Percentiles rank a stretch among this genome's conserved stretches.
phyloP scores from a whole-genome alignment of 2,329 filamentous ascomycete species.

The Colletotrichum trifolii region DNA sequence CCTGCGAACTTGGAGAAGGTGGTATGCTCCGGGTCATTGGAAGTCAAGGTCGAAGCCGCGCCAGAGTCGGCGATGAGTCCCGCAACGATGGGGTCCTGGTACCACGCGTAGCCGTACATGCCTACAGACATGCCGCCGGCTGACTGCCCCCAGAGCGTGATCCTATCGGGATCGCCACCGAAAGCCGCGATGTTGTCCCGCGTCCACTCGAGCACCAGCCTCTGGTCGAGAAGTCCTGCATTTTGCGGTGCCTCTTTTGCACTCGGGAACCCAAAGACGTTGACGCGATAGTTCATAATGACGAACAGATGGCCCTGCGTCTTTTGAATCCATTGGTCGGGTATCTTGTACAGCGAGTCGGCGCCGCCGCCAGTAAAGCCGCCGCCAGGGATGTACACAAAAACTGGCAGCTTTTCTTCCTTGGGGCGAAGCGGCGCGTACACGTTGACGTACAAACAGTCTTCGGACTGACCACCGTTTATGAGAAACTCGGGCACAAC shows the following conservation, averaged over 20 bases:
- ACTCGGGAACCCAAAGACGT: slow-evolving; percentile 46
- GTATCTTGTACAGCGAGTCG: slow-evolving; percentile 33
- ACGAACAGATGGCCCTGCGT: slow-evolving; percentile 43
- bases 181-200: slow-evolving; percentile 48
- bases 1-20: slow-evolving; percentile 20
- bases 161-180: slow-evolving; percentile 42
- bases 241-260: slow-evolving; percentile 43
- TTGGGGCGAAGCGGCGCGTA: slow-evolving; percentile 41
- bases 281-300: slow-evolving; percentile 44
- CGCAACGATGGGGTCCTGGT: slow-evolving; percentile 21
- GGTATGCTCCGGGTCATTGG: slow-evolving; percentile 4
- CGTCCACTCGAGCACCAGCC: slow-evolving; percentile 50
- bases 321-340: slow-evolving; percentile 40
- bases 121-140: slow-evolving; percentile 22
- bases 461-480: slow-evolving; percentile 40
- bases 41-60: slow-evolving; percentile 10
- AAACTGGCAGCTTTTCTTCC: not conserved
- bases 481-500: slow-evolving; percentile 16
- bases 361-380: slow-evolving; percentile 24
- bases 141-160: slow-evolving; percentile 38
- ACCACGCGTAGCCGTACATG: slow-evolving; percentile 27
- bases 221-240: slow-evolving; percentile 45
- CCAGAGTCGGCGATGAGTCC: slow-evolving; percentile 28
- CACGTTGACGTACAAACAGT: slow-evolving; percentile 48
- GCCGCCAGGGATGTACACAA: slow-evolving; percentile 24